Conservation (phyloP, 495 filamentous ascomycete species). For the Lasiosphaeria hispida region DNA sequence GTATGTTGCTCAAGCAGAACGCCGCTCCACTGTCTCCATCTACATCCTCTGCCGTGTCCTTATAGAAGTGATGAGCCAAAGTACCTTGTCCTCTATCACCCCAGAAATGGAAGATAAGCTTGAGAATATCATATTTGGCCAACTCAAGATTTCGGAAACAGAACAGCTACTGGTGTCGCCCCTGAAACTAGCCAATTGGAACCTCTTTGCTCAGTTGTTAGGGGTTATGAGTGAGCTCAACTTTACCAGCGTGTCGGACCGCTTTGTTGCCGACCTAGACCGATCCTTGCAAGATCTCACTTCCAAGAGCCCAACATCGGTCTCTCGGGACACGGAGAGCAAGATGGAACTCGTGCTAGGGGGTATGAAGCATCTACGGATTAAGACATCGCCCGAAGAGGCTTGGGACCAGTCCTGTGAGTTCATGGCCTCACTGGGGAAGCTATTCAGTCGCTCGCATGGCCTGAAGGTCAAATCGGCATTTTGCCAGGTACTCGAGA, state of each 20-base stretch:
- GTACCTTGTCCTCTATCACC: slow-evolving; percentile 74
- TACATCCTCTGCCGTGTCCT: slow-evolving; percentile 92
- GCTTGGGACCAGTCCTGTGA: slow-evolving; percentile 84
- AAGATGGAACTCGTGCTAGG: slow-evolving; percentile 80
- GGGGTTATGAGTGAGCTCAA: slow-evolving; percentile 93
- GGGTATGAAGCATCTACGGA: slow-evolving; percentile 83
- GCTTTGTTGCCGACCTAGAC: slow-evolving; percentile 78
- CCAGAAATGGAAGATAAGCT: slow-evolving; percentile 85
- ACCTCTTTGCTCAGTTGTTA: slow-evolving; percentile 83
- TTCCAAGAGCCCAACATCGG: slow-evolving; percentile 55
- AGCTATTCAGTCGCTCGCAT: slow-evolving; percentile 78
- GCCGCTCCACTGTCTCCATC: slow-evolving; percentile 86
- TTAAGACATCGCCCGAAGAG: slow-evolving; percentile 67
- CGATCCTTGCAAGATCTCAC: slow-evolving; percentile 68
- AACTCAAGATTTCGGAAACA: slow-evolving; percentile 81
- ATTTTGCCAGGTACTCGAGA: slow-evolving; percentile 87
- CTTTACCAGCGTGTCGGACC: slow-evolving; percentile 76
- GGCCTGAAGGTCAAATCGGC: slow-evolving; percentile 87
- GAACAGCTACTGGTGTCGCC: slow-evolving; percentile 75
- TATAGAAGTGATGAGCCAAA: slow-evolving; percentile 90
- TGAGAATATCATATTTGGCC: slow-evolving; percentile 91
- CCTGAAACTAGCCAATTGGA: slow-evolving; percentile 89
- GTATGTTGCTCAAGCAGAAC: slow-evolving; percentile 71
- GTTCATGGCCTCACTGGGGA: slow-evolving; percentile 76
- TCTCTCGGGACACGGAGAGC: slow-evolving; percentile 63